Conservation (phyloP, 2,329 filamentous ascomycete genomes). For the Ascochyta koolunga region DNA sequence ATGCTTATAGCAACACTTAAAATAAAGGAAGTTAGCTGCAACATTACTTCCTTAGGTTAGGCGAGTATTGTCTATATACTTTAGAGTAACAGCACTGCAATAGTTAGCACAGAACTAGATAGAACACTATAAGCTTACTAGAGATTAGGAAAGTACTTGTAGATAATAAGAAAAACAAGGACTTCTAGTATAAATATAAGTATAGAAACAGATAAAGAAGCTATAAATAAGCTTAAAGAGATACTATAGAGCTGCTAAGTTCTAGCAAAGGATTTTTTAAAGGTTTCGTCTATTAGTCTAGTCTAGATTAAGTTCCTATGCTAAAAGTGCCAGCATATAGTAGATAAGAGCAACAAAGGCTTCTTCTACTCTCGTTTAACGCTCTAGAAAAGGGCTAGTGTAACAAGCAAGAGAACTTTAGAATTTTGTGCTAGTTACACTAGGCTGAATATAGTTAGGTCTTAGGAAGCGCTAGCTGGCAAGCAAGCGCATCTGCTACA, state of each 20-base stretch:
- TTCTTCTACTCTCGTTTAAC: too few species aligned
- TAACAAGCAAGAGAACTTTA: too few species aligned
- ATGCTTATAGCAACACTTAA: not conserved
- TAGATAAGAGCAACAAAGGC: too few species aligned
- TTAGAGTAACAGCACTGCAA: not conserved
- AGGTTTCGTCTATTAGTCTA: constrained; percentile 9
- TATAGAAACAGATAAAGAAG: constrained; percentile 9
- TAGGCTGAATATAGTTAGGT: too few species aligned
- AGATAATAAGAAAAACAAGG: constrained; percentile 6
- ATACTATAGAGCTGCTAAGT: constrained; percentile 10
- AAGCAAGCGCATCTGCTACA: not conserved
- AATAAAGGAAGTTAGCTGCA: not conserved
- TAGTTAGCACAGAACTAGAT: not conserved
- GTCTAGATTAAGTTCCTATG: not conserved
- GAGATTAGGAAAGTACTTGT: constrained; percentile 9
- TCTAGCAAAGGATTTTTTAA: constrained; percentile 14
- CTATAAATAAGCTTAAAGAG: constrained; percentile 11
- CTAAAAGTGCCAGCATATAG: not conserved
- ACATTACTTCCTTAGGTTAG: not conserved
- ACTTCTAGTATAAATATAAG: constrained; percentile 14
- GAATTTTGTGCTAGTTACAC: too few species aligned
- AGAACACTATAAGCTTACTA: not conserved
- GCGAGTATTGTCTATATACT: not conserved
- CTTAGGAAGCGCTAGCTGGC: not conserved
- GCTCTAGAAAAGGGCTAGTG: too few species aligned